Evolutionary conservation across 208 protist genomes (phyloP).

Genomic region (Leishmania major): DNA sequence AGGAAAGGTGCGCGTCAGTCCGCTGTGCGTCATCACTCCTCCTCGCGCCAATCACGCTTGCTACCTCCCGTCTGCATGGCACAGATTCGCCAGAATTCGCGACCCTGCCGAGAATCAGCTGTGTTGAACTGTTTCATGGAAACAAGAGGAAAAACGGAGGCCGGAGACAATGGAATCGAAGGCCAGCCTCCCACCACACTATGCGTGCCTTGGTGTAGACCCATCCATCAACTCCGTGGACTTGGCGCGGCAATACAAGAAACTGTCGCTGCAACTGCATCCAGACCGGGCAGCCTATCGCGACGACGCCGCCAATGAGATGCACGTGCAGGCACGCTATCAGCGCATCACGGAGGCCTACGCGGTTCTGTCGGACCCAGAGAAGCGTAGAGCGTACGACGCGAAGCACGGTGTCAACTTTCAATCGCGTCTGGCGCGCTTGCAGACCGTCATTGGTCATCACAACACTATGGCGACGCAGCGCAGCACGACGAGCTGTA

Average conservation of each 20-base stretch:
- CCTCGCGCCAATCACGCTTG: neutral
- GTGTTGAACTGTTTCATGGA: neutral
- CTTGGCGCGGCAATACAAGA: constrained; percentile 61
- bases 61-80: too few species aligned
- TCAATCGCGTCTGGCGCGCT: constrained; percentile 30
- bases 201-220: constrained; percentile 69
- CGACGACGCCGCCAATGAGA: constrained; percentile 19
- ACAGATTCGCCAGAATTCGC: neutral
- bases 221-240: constrained; percentile 52
- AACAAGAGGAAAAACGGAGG: neutral
- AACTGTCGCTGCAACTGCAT: constrained; percentile 75
- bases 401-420: constrained; percentile 79
- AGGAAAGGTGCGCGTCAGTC: neutral
- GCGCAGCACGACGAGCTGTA: constrained; percentile 2
- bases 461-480: constrained; percentile 37
- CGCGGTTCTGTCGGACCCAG: constrained; percentile 67
- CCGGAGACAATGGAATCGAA: constrained; percentile 12
- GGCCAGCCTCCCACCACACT: constrained; percentile 42
- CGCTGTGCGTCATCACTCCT: neutral
- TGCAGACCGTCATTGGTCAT: constrained; percentile 38
- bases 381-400: constrained; percentile 69
- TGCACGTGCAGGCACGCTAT: constrained; percentile 46
- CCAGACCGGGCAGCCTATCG: constrained; percentile 80
- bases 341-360: constrained; percentile 81
- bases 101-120: neutral